Percentiles rank a stretch among this genome's conserved stretches.
Conservation (phyloP, 768 basidiomycete species). For the Peribolospora baueri region DNA sequence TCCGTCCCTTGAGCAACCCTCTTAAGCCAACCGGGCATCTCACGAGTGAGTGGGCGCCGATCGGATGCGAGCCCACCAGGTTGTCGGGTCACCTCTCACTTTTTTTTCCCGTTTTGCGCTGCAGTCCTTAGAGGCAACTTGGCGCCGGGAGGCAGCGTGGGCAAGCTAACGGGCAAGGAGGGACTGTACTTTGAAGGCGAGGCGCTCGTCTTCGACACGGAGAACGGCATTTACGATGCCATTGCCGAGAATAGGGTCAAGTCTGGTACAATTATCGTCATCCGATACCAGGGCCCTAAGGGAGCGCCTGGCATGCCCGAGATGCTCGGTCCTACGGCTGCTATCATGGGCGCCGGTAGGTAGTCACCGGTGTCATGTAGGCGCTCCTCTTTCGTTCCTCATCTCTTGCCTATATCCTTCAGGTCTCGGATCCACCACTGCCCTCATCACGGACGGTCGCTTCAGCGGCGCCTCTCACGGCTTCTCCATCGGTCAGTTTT, state of each 20-base stretch:
- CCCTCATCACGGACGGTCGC: conserved; percentile 66
- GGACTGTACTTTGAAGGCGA: conserved; percentile 53
- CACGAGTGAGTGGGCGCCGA: conserved; percentile 24
- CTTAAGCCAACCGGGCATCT: conserved; percentile 73
- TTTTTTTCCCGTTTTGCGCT: background rate
- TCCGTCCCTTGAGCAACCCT: conserved; percentile 45
- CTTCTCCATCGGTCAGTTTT: conserved; percentile 31
- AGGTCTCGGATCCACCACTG: conserved; percentile 49
- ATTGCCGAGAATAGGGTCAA: conserved; percentile 51
- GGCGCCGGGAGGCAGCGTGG: conserved; percentile 63
- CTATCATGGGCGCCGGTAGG: conserved; percentile 42
- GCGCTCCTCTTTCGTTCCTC: no score
- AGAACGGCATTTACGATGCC: conserved; percentile 46
- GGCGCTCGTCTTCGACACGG: conserved; percentile 15
- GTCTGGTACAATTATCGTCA: conserved; percentile 48
- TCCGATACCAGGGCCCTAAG: conserved; percentile 73
- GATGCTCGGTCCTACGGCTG: conserved; percentile 44
- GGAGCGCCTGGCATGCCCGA: conserved; percentile 33
- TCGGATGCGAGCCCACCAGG: background rate
- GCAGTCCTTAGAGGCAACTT: conserved; percentile 57
- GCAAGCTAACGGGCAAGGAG: conserved; percentile 85
- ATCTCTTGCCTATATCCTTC: background rate
- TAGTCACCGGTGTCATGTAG: no score
- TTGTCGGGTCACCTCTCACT: background rate
- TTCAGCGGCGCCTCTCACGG: conserved; percentile 62